Base-by-base conservation (phyloP, 768 basidiomycete genomes). In the Serendipita vermifera region DNA sequence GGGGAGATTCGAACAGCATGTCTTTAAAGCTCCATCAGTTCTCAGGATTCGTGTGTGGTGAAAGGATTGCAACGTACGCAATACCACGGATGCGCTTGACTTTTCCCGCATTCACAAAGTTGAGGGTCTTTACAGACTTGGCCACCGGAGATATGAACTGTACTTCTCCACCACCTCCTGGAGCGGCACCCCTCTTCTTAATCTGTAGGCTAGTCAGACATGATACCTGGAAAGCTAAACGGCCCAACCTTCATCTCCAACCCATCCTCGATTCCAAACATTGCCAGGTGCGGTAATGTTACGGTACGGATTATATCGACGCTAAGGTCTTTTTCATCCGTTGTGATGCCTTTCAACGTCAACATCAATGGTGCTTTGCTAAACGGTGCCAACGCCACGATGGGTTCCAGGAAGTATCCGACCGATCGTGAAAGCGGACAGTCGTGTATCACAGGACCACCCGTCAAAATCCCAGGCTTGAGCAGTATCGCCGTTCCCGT, bases 1-100 rank as follows among this genome's bases (percentile, higher is more conserved):
- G 96, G 96, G 61, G 83, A 94, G 6, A 98, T 91, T 36, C 96
- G 85, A 26, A 97, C 94, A 2, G 92, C 89, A 70, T 97, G 93
- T 5, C 92, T 96, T 63, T 13, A n/a, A 39, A 15, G 17, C 26
- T 0, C 26, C 11, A 54, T 17, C 6, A 27, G 39, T 26, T 43
- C 43, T 51, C 32, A 62, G 55, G 7, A 20, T 58, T 26, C 7
- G 32, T 22, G 5, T 17, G 38, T 24, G 3, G 35, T 20, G 43
- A 32, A 17, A 59, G 31, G 3, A 20, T 39, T 36, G 59, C 3
- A 5, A 79, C 91, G 63, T 65, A 96, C 89, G 96, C 86, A 35
- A 98, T 85, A 33, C 96, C 96, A 53, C 96, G 79, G 69, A 99
- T 96, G 60, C 92, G 81, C 68, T 87, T 90, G 57, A 99, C 83